Conservation (phyloP, 2,329 filamentous ascomycete species). For the Beauveria caledonica region DNA sequence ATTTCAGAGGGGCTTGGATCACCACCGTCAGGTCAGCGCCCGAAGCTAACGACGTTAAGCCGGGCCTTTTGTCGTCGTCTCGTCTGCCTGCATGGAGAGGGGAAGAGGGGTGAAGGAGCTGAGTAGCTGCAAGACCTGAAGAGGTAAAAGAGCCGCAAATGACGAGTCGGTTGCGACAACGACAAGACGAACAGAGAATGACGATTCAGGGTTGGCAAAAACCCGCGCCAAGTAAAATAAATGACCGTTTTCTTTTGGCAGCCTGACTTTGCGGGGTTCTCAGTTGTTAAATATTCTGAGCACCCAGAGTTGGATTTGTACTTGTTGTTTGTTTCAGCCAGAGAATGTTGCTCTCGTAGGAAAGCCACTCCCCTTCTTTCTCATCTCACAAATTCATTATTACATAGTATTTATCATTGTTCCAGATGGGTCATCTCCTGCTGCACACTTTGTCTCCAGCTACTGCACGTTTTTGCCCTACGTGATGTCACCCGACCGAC, state of each 20-base stretch:
- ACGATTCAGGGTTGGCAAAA: not conserved
- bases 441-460: not conserved
- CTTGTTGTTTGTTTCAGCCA: too few relatives aligned
- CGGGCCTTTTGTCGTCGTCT: not conserved
- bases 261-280: too few relatives aligned
- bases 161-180: not conserved
- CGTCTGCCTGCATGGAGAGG: not conserved
- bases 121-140: not conserved
- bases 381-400: too few relatives aligned
- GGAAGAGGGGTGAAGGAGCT: not conserved
- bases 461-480: not conserved
- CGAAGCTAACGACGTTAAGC: not conserved
- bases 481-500: not conserved
- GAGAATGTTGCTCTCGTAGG: too few relatives aligned
- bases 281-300: too few relatives aligned
- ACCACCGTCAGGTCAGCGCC: not conserved
- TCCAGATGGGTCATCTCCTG: too few relatives aligned
- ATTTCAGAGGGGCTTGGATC: slow-evolving; percentile 3
- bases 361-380: too few relatives aligned
- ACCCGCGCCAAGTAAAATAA: not conserved
- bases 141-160: not conserved
- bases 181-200: not conserved
- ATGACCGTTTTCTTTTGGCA: not conserved
- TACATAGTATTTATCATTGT: too few relatives aligned
- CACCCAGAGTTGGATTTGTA: too few relatives aligned